Evolutionary conservation across 108 stramenopile genomes (phyloP).

Genomic region (Skeletonema grethae): DNA sequence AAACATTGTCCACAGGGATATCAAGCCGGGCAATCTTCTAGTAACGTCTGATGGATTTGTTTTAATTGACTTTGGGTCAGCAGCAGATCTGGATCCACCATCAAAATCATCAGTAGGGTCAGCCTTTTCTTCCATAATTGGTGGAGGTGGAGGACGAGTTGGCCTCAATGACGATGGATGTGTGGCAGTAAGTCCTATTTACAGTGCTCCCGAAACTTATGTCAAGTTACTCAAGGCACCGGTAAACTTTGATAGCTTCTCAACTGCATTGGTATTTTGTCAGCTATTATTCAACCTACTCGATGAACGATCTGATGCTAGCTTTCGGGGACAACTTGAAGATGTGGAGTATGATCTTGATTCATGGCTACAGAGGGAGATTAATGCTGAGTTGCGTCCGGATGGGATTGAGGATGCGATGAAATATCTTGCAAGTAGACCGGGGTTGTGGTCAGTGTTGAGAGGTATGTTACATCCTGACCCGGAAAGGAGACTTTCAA

Average conservation of each 20-base stretch:
- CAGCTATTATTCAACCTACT: conserved; percentile 80
- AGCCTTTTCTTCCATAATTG: conserved; percentile 3
- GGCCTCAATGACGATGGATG: conserved; percentile 53
- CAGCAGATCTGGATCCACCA: conserved; percentile 73
- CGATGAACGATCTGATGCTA: conserved; percentile 80
- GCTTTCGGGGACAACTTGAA: conserved; percentile 70
- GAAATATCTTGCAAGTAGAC: conserved; percentile 56
- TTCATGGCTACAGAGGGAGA: conserved; percentile 63
- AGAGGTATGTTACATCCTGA: conserved; percentile 51
- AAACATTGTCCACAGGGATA: conserved; percentile 78
- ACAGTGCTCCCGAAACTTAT: conserved; percentile 79
- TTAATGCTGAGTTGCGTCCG: conserved; percentile 61
- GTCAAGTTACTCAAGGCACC: conserved; percentile 39
- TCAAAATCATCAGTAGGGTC: not conserved
- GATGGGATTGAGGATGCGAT: conserved; percentile 66
- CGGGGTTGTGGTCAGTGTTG: conserved; percentile 69
- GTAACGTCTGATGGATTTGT: conserved; percentile 28
- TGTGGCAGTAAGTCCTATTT: conserved; percentile 77
- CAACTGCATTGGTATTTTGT: conserved; percentile 65
- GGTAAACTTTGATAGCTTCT: conserved; percentile 69
- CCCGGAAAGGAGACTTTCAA: conserved; percentile 26
- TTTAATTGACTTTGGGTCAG: conserved; percentile 83
- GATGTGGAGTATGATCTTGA: conserved; percentile 68
- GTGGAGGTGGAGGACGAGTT: conserved; percentile 17
- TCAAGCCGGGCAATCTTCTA: conserved; percentile 78